Evolutionary conservation across 331 rosid genomes (phyloP), one percentile per base, ranked within the genome.

Genomic region (Rhamnella rubrinervis): DNA sequence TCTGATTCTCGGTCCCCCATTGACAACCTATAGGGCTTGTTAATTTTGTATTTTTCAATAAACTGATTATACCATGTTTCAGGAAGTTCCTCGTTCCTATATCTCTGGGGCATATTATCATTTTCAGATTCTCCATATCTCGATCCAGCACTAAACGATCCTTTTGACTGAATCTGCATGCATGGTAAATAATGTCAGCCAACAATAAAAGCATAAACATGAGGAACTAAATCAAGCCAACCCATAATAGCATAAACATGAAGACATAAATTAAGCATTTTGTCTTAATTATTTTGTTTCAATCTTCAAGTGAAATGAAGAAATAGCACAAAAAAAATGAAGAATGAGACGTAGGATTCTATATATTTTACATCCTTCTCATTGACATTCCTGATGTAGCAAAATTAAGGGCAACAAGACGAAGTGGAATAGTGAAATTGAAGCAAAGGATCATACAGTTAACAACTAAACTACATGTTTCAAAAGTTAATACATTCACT

Each of bases 21-120:
- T 68, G 84, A 64, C 81, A 88, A 55, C 78, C 77, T 83, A 77
- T 81, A 77, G 1, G 82, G 77, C 75, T 74, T 89, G 58, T 70
- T 87, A 61, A 74, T 77, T 71, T 83, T 84, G 23, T 81, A 83
- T 71, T 79, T 91, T 61, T 91, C 97, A 64, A 78, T 76, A 65
- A 78, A 83, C 75, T 88, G 98, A 85, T 65, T 81, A 71, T 91
- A 88, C 98, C 98, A 93, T 10, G 87, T 81, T 71, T 91, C 97
- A 40, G 96, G 89, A n/a, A 89, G 85, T 53, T 85, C 92, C 0
- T 80, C 91, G 53, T 71, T 87, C 79, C 84, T 83, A 55, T 71
- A 84, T 64, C 89, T 85, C 40, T 71, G 81, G n/a, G 85, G 49
- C 55, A 74, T 40, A 66, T 79, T 76, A 66, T 84, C 93, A 63